phyloP scores from a whole-genome alignment of 148 eudicot species.

The Talinum fruticosum region DNA sequence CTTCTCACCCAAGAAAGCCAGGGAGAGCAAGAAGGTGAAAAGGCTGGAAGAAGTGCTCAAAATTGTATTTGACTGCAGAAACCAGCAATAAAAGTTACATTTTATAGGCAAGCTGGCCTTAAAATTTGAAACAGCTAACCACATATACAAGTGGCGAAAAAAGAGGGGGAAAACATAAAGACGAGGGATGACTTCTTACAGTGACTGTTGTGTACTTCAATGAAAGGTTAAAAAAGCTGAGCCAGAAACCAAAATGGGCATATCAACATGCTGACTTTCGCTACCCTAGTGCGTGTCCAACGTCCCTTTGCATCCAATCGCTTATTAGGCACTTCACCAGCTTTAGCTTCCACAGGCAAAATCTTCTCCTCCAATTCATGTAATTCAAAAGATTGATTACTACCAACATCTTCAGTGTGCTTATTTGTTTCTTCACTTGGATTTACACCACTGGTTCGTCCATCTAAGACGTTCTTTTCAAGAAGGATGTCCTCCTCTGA shows the following conservation, averaged over 20 bases:
- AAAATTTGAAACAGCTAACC: not conserved
- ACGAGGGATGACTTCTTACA: conserved; percentile 41
- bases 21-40: conserved; percentile 84
- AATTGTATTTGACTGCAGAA: conserved; percentile 87
- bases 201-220: conserved; percentile 93
- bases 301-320: conserved; percentile 80
- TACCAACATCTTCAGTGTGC: conserved; percentile 6
- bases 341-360: conserved; percentile 1
- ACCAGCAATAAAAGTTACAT: conserved; percentile 17
- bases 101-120: not conserved
- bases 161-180: conserved; percentile 2
- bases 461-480: conserved; percentile 25
- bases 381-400: conserved; percentile 2
- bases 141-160: conserved; percentile 3
- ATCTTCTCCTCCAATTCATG: conserved; percentile 21
- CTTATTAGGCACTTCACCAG: conserved; percentile 20
- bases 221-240: conserved; percentile 83
- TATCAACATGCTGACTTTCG: conserved; percentile 79
- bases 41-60: conserved; percentile 92
- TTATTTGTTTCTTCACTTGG: conserved; percentile 16
- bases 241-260: conserved; percentile 98
- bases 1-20: conserved; percentile 79
- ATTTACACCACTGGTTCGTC: conserved; percentile 22
- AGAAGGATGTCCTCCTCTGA: conserved; percentile 69
- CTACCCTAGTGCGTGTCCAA: conserved; percentile 86